Base-by-base conservation (phyloP, 2,329 filamentous ascomycete species). In the Fusarium tricinctum region DNA sequence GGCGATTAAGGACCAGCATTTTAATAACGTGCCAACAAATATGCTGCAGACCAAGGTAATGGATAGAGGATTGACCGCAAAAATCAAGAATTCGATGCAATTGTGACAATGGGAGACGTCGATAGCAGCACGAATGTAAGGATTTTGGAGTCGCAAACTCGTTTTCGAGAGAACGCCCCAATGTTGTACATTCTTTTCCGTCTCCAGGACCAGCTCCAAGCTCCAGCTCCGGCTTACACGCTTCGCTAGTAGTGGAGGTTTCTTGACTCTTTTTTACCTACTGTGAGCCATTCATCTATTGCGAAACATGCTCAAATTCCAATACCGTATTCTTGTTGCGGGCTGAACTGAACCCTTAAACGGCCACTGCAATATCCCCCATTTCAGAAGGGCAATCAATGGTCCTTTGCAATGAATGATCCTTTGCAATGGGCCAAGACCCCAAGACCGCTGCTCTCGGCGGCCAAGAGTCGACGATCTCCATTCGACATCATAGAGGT, bases 401-500 rank as follows among this genome's bases (percentile, higher is more conserved):
- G 32, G 32, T 26, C 48, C 45, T 66, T 58, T 63, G 66, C 23
- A 43, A 22, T 38, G 33, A 23, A 23, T 23, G 32, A 35, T 26
- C 48, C 48, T 66, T 58, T 63, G 66, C 23, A 43, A 22, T 38
- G 33, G 33, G 33, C 33, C 28, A 68, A 50, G 54, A 32, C 49
- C 59, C 30, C 13, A 62, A 62, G 59, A 33, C 58, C 50, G 51
- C 49, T 50, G 63, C 48, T 60, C 49, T 66, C 49, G 44, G 63
- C 23, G 47, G 60, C 66, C 66, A 69, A 70, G 66, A 56, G 35
- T 51, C 43, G 43, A 49, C 33, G 66, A 70, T 69, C 66, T 69
- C 46, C 66, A 58, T 32, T 39, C 66, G 43, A 67, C 66, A 69
- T 67, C 66, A 69, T 69, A 59, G 56, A 66, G 62, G 49, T 56